Evolutionary conservation across 179 eudicot genomes (phyloP).

Genomic region (Gypsophila paniculata): DNA sequence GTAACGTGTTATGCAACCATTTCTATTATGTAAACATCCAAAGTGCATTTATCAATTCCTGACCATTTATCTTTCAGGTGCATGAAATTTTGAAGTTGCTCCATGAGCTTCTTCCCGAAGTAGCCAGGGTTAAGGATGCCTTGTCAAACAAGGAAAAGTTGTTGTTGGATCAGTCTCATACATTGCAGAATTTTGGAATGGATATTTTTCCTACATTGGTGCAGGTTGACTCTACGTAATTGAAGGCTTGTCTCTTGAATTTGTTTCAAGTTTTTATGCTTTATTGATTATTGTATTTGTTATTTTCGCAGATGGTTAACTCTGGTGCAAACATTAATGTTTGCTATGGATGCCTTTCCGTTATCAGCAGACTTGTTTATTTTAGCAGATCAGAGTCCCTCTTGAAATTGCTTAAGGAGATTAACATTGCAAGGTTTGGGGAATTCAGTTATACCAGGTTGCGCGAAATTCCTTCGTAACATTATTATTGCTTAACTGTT

Average conservation of each 20-base stretch:
- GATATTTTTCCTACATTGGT: conserved; percentile 61
- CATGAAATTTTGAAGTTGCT: conserved; percentile 72
- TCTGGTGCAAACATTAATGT: conserved; percentile 67
- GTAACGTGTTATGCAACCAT: neutral
- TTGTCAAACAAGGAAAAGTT: conserved; percentile 46
- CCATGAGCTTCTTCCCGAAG: conserved; percentile 69
- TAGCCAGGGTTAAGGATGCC: conserved; percentile 37
- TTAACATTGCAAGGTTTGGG: conserved; percentile 73
- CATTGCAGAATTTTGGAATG: conserved; percentile 61
- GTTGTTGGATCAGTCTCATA: conserved; percentile 51
- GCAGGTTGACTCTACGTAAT: conserved; percentile 44
- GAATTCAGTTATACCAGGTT: conserved; percentile 13
- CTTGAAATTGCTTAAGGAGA: conserved; percentile 48
- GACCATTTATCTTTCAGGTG: conserved; percentile 39
- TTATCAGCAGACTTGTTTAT: conserved; percentile 63
- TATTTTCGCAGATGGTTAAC: conserved; percentile 60
- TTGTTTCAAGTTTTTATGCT: conserved; percentile 9
- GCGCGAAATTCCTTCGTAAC: neutral
- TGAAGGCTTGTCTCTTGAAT: neutral
- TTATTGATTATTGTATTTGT: conserved; percentile 17
- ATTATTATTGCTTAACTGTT: neutral
- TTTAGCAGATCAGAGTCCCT: conserved; percentile 64
- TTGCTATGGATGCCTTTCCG: conserved; percentile 79
- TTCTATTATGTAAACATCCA: neutral
- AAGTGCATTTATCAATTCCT: neutral